Evolutionary conservation across 306 rosid genomes (phyloP).

Genomic region (Senna siamea): DNA sequence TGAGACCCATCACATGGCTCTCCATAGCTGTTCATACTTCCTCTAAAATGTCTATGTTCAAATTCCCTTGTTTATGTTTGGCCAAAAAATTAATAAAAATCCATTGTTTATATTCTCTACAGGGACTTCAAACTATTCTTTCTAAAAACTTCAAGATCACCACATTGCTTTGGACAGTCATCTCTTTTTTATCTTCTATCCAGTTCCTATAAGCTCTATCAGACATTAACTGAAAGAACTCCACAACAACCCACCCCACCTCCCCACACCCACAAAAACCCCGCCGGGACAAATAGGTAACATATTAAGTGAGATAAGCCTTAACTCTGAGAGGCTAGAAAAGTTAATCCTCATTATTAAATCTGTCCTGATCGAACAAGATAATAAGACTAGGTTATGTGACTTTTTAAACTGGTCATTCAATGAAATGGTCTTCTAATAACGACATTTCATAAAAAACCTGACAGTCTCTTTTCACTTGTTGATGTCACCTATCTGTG

Average conservation of each 20-base stretch:
- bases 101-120: too few species aligned
- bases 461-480: neutral
- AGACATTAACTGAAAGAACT: too few species aligned
- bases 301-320: neutral
- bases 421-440: neutral
- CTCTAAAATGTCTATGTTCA: neutral
- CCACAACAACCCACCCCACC: too few species aligned
- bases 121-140: too few species aligned
- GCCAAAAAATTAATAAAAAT: too few species aligned
- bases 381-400: slow-evolving; percentile 3
- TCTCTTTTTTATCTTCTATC: neutral
- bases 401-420: neutral
- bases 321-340: slow-evolving; percentile 12
- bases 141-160: neutral
- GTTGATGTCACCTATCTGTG: neutral
- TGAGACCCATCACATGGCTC: neutral
- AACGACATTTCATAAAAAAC: neutral
- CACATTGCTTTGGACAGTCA: neutral
- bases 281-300: neutral
- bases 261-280: too few species aligned
- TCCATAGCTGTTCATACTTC: neutral
- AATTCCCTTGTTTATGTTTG: neutral
- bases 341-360: slow-evolving; percentile 13
- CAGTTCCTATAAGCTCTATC: neutral
- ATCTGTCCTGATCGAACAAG: slow-evolving; percentile 1